Conservation (phyloP, 371 early-diverging fungal species). For the Zychaea mexicana region DNA sequence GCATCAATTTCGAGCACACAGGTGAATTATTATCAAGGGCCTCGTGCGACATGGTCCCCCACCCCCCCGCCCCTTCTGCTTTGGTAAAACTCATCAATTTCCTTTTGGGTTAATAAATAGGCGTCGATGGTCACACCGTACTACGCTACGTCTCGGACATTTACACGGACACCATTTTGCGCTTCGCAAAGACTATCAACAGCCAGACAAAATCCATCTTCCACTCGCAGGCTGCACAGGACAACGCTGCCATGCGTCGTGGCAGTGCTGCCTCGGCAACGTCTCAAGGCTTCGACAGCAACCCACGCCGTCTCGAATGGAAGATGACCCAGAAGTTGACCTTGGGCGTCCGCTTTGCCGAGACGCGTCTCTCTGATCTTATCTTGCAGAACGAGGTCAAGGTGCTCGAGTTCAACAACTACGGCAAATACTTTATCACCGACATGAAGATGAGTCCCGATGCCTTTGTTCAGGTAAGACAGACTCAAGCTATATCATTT, state of each 20-base stretch:
- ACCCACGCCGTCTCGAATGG: slow-evolving; percentile 60
- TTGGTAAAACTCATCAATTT: not conserved
- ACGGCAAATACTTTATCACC: slow-evolving; percentile 76
- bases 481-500: not conserved
- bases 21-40: slow-evolving; percentile 30
- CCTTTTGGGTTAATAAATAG: slow-evolving; percentile 17
- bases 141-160: slow-evolving; percentile 61
- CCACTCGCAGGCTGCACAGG: slow-evolving; percentile 27
- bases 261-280: slow-evolving; percentile 28
- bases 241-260: slow-evolving; percentile 13
- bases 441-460: slow-evolving; percentile 75
- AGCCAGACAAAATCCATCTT: slow-evolving; percentile 58
- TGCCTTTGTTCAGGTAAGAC: slow-evolving; percentile 68
- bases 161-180: slow-evolving; percentile 59
- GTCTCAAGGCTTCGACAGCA: slow-evolving; percentile 34
- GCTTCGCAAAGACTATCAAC: slow-evolving; percentile 60
- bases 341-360: slow-evolving; percentile 56
- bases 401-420: slow-evolving; percentile 64
- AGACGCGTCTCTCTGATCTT: slow-evolving; percentile 54
- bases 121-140: slow-evolving; percentile 64
- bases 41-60: not conserved
- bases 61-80: not conserved
- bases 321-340: slow-evolving; percentile 45
- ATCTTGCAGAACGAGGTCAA: slow-evolving; percentile 66
- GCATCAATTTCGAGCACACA: slow-evolving; percentile 64